Conservation (phyloP, 305 asterid genomes). For the Stenogyne calaminthoides region DNA sequence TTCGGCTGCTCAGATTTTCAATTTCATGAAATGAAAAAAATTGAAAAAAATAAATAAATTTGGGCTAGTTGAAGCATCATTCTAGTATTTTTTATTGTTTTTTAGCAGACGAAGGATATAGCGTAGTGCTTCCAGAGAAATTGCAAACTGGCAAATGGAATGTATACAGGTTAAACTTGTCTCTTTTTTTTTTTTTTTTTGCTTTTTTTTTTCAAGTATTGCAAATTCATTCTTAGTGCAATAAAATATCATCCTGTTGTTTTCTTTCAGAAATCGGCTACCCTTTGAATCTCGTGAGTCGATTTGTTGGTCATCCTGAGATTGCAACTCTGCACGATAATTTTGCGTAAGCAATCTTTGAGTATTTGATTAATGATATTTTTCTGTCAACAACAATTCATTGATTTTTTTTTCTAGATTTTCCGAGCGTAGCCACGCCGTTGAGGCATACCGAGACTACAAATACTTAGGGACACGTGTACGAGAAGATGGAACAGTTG, state of each 20-base stretch:
- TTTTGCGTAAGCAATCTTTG: slow-evolving; percentile 53
- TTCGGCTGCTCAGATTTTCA: not conserved
- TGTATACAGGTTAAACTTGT: too few relatives aligned
- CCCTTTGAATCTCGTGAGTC: slow-evolving; percentile 54
- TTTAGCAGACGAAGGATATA: slow-evolving; percentile 58
- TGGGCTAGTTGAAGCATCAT: not conserved
- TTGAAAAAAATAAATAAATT: not conserved
- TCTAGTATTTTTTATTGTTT: not conserved
- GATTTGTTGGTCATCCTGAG: slow-evolving; percentile 62
- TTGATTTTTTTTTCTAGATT: not conserved
- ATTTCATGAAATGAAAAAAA: not conserved
- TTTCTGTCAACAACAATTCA: not conserved
- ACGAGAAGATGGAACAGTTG: slow-evolving; percentile 58
- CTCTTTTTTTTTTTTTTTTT: not conserved
- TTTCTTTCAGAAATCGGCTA: slow-evolving; percentile 45
- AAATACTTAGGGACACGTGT: slow-evolving; percentile 64
- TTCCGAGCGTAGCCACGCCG: slow-evolving; percentile 46
- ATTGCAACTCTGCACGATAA: slow-evolving; percentile 68
- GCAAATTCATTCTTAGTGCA: not conserved
- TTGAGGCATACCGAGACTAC: slow-evolving; percentile 38
- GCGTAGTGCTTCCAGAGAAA: slow-evolving; percentile 70
- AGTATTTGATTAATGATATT: not conserved
- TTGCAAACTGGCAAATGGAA: slow-evolving; percentile 69
- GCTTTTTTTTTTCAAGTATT: not conserved
- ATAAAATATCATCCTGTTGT: not conserved